Percentiles rank a stretch among this genome's conserved stretches.
phyloP scores from a whole-genome alignment of 148 eudicot genomes.

The Camellia lanceoleosa region DNA sequence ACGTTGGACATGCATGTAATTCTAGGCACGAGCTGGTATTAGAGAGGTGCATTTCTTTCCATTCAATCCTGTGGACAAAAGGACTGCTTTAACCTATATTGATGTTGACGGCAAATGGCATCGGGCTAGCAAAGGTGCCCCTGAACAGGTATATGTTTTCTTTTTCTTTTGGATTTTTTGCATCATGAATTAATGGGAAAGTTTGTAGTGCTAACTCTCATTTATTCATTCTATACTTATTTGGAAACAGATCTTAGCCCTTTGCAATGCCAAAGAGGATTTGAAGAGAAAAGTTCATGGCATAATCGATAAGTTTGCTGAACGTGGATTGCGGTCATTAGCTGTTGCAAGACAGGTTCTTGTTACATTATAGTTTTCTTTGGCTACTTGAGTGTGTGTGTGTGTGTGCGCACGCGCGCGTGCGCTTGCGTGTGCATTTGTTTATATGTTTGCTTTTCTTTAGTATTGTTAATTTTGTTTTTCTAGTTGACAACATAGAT shows the following conservation, averaged over 20 bases:
- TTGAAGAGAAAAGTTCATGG: constrained; percentile 68
- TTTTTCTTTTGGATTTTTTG: background rate
- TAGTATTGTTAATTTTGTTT: no score
- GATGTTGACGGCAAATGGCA: constrained; percentile 67
- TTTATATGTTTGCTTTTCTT: background rate
- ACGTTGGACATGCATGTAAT: background rate
- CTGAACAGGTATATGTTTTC: constrained; percentile 56
- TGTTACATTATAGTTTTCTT: background rate
- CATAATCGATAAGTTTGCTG: constrained; percentile 86
- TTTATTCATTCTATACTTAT: background rate
- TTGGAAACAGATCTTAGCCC: constrained; percentile 62
- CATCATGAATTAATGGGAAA: background rate
- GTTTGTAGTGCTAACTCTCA: background rate
- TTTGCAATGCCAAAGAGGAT: constrained; percentile 85
- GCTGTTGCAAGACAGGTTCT: constrained; percentile 86
- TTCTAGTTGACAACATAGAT: background rate
- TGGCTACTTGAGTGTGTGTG: background rate
- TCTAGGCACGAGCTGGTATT: constrained; percentile 72
- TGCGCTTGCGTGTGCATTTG: background rate
- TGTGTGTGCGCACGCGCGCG: background rate
- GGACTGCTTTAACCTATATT: constrained; percentile 79
- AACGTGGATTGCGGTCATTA: constrained; percentile 88
- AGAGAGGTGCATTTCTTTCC: constrained; percentile 80
- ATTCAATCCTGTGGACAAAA: constrained; percentile 80
- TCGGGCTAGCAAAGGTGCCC: constrained; percentile 80